Evolutionary conservation across 164 flowering plant genomes (phyloP).

Genomic region (Dillenia suffruticosa): DNA sequence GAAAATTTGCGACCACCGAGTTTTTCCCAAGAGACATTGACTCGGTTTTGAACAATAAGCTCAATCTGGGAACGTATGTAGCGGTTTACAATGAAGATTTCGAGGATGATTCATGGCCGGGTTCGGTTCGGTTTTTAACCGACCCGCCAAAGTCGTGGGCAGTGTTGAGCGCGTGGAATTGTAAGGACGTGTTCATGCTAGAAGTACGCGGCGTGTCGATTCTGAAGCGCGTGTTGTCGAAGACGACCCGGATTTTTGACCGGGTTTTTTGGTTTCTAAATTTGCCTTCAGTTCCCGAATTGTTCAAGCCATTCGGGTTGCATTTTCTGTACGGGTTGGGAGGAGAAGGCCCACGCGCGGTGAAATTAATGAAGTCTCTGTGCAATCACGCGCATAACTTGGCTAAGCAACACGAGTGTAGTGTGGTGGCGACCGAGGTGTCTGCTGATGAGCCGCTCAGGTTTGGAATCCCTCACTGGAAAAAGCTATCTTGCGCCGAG

Average conservation of each 20-base stretch:
- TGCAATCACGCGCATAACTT: conserved; percentile 82
- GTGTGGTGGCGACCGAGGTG: conserved; percentile 88
- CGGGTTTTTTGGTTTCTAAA: conserved; percentile 62
- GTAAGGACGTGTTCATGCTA: conserved; percentile 57
- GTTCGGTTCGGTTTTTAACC: conserved; percentile 39
- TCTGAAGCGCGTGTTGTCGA: conserved; percentile 34
- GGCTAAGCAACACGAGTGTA: conserved; percentile 61
- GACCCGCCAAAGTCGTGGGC: conserved; percentile 91
- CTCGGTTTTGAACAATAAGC: conserved; percentile 59
- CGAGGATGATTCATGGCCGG: conserved; percentile 31
- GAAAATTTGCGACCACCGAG: conserved; percentile 75
- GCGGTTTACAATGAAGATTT: conserved; percentile 45
- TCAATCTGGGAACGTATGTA: conserved; percentile 75
- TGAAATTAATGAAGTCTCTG: conserved; percentile 35
- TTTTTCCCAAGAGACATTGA: conserved; percentile 95
- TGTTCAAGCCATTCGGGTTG: conserved; percentile 84
- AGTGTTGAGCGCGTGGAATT: conserved; percentile 78
- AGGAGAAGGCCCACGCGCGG: conserved; percentile 67
- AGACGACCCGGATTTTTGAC: conserved; percentile 65
- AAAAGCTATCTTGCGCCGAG: conserved; percentile 69
- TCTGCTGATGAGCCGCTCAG: conserved; percentile 62
- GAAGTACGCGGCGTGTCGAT: conserved; percentile 79
- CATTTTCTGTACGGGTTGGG: conserved; percentile 87
- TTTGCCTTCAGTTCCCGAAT: conserved; percentile 78
- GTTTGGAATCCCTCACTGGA: conserved; percentile 84